A percentile compares a stretch with the other conserved stretches of the same genome.
These are phyloP conservation scores for Ganoderma leucocontextum DNA, from an alignment of 1,284 basidiomycete species.

Conservation along the genomic window DNA sequence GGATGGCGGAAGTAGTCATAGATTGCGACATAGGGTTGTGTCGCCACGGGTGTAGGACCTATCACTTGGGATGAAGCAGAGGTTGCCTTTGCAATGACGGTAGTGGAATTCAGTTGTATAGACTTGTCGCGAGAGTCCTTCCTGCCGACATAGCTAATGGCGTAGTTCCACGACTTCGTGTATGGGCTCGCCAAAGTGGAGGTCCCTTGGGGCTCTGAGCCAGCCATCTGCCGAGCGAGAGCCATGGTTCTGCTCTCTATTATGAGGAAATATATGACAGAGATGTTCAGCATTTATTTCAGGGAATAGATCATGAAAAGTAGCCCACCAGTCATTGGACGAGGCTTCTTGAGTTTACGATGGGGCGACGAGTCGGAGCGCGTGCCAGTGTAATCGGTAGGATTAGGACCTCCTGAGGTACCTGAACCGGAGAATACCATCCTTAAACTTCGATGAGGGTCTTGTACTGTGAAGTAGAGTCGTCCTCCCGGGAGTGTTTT, in stretches of 20 bases:
- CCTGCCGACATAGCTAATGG: not conserved
- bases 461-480: not conserved
- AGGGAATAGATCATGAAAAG: not conserved
- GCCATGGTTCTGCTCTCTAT: slow-evolving; percentile 24
- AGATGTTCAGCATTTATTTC: not conserved
- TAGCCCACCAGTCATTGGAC: not conserved
- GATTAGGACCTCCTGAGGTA: not conserved
- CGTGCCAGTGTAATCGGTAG: not conserved
- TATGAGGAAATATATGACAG: not conserved
- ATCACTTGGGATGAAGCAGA: not conserved
- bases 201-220: not conserved
- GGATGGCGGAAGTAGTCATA: slow-evolving; percentile 16
- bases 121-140: not conserved
- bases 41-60: not conserved
- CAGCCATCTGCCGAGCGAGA: slow-evolving; percentile 11
- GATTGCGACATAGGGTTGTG: not conserved
- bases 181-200: not conserved
- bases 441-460: not conserved
- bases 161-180: not conserved
- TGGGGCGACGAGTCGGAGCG: not conserved
- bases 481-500: not conserved
- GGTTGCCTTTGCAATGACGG: not conserved
- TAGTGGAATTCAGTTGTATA: not conserved
- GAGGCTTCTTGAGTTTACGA: not conserved
- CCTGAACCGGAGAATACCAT: not conserved